Base-by-base conservation (phyloP, 345 rosid genomes). In the Gynandropsis gynandra region DNA sequence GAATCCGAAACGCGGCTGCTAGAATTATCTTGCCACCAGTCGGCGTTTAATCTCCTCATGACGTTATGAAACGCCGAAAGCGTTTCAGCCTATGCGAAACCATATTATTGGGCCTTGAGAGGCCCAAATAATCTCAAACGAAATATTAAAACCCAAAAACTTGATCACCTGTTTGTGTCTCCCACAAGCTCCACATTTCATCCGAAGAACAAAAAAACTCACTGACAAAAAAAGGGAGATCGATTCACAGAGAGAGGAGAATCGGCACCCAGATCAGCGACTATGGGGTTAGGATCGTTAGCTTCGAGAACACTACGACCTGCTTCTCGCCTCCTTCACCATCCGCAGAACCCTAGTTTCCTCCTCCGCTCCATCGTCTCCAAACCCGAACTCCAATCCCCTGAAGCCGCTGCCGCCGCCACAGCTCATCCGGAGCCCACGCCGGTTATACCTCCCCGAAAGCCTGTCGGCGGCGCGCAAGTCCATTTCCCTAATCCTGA, bases 391-490 rank as follows among this genome's bases (percentile, higher is more conserved):
- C 89, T 79, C 58, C 96, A 80, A 58, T 80, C 86, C 15, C 81
- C 95, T 12, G 95, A 79, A 60, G 56, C 82, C 36, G 67, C 76
- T 47, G 37, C 74, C 0, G 67, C 78, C 0, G 56, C 16, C 4
- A 20, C 29, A 8, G 67, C 94, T 3, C 76, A 74, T 18, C 77
- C 92, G 10, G 82, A 75, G 4, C 76, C 81, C 15, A 50, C 68
- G 2, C 80, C 80, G 19, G 77, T 73, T 61, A 62, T 73, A 10
- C 77, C 87, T 3, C 78, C 71, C 4, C 73, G 79, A 59, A 73
- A 52, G 17, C 97, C 99, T 1, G 70, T 92, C 0, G 97, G 59
- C 5, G 97, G 94, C n/a, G 97, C 97, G 10, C 77, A 87, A 0
- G 70, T 92, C 53, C 85, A 85, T 58, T 79, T 92, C 64, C 42